Conservation (phyloP, 768 basidiomycete genomes). For the Suillus subalutaceus region DNA sequence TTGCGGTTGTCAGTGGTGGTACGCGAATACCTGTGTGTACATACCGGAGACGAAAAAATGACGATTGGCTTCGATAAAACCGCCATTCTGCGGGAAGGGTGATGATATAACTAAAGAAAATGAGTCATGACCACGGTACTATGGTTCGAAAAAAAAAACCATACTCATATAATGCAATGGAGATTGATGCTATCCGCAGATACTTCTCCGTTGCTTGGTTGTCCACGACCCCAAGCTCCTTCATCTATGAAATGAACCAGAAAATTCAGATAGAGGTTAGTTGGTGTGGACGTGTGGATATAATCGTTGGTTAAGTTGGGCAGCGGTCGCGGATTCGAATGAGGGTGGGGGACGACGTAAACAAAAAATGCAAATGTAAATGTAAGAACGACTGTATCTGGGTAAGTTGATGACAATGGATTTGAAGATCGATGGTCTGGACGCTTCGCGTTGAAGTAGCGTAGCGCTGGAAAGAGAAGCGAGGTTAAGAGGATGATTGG, state of each 20-base stretch:
- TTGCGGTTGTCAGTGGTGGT: background rate
- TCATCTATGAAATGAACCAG: background rate
- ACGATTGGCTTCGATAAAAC: slow-evolving; percentile 35
- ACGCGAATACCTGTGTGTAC: background rate
- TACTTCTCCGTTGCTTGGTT: slow-evolving; percentile 29
- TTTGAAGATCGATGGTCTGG: background rate
- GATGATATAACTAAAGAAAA: slow-evolving; percentile 30
- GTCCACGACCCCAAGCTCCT: slow-evolving; percentile 19
- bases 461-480: background rate
- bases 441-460: background rate
- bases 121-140: background rate
- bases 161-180: slow-evolving; percentile 43
- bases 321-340: background rate
- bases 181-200: slow-evolving; percentile 38
- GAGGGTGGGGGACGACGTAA: background rate
- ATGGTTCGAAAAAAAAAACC: slow-evolving; percentile 13
- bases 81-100: slow-evolving; percentile 37
- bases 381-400: background rate
- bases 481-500: background rate
- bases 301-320: background rate
- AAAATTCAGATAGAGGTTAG: background rate
- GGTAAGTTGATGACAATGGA: background rate
- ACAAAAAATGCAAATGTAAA: background rate
- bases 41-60: slow-evolving; percentile 32
- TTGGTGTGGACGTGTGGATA: background rate